Conservation (phyloP, 2,329 filamentous ascomycete genomes). For the Cladorrhinum sp. region DNA sequence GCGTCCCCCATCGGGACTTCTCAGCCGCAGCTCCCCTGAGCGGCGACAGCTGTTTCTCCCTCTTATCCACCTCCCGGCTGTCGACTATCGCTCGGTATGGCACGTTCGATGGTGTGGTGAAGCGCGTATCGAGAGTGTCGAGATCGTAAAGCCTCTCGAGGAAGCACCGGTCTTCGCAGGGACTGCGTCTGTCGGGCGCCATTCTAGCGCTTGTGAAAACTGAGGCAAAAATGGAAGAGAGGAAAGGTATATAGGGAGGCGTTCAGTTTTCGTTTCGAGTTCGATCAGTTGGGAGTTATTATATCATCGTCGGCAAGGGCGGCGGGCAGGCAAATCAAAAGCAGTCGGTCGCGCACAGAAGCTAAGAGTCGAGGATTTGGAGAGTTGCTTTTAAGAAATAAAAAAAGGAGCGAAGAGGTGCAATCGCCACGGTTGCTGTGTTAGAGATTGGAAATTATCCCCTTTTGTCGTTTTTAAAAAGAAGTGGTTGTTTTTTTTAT, state of each 20-base stretch:
- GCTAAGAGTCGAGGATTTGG: no score
- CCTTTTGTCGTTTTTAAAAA: no score
- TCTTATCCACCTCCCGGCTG: conserved; percentile 37
- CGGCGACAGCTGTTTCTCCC: conserved; percentile 20
- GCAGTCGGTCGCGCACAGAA: no score
- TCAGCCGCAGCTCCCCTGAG: background rate
- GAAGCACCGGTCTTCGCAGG: conserved; percentile 31
- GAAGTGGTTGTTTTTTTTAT: no score
- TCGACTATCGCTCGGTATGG: conserved; percentile 61
- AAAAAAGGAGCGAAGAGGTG: no score
- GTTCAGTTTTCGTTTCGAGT: background rate
- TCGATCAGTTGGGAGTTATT: background rate
- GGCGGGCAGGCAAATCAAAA: no score
- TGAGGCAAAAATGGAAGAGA: background rate
- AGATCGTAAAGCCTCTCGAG: conserved; percentile 52
- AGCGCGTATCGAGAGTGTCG: conserved; percentile 46
- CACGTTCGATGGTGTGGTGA: conserved; percentile 63
- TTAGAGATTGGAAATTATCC: no score
- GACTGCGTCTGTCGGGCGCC: conserved; percentile 8
- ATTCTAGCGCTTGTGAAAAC: conserved; percentile 1
- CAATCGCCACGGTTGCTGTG: no score
- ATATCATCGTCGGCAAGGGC: no score
- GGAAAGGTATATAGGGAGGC: background rate
- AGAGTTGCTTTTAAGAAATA: no score
- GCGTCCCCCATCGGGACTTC: conserved; percentile 73